Evolutionary conservation across 2,329 filamentous ascomycete species (phyloP).

Genomic region (Calonectria crousiana): DNA sequence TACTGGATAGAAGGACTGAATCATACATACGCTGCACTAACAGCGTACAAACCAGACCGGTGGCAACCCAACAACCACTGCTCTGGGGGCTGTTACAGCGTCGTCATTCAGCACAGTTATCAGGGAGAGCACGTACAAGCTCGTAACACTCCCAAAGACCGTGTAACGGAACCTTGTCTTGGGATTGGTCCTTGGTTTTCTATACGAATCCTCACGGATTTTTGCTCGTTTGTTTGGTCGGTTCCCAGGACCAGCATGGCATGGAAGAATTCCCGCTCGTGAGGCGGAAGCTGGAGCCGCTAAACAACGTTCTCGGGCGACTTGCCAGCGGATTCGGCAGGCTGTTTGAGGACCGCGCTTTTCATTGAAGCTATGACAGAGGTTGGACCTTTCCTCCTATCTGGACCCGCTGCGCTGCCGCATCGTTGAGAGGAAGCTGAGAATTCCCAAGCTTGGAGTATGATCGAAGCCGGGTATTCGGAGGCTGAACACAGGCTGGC

Average conservation of each 20-base stretch:
- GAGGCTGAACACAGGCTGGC: neutral
- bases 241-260: neutral
- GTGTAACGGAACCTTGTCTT: conserved; percentile 10
- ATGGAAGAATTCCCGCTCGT: neutral
- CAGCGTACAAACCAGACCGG: neutral
- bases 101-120: neutral
- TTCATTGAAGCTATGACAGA: conserved; percentile 27
- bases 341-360: conserved; percentile 28
- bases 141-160: neutral
- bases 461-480: conserved; percentile 7
- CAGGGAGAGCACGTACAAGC: conserved; percentile 5
- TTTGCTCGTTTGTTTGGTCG: neutral
- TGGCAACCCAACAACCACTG: conserved; percentile 3
- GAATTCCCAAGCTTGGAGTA: conserved; percentile 7
- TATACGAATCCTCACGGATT: neutral
- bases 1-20: neutral
- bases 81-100: conserved; percentile 8
- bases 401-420: conserved; percentile 21
- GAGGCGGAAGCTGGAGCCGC: neutral
- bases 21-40: neutral
- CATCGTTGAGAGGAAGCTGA: conserved; percentile 25
- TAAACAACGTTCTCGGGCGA: neutral
- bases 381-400: conserved; percentile 10
- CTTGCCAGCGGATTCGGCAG: neutral
- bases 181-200: neutral